These are phyloP conservation scores for Phlegmacium glaucopus DNA, from an alignment of 768 basidiomycete genomes.

Conservation along the genomic window DNA sequence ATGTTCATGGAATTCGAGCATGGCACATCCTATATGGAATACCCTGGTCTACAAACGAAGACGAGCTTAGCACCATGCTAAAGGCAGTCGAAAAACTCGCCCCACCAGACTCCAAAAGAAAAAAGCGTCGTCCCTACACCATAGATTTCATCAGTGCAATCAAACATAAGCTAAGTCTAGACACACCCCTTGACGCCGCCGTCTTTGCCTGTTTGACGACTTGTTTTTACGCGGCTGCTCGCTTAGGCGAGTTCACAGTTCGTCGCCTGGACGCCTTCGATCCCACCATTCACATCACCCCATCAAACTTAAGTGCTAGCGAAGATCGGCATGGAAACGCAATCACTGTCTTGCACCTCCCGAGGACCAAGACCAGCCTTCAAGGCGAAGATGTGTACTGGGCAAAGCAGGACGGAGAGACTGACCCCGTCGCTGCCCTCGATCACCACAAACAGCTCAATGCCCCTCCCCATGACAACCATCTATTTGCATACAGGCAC, in stretches of 20 bases:
- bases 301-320: neutral
- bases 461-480: neutral
- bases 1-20: neutral
- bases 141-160: constrained; percentile 17
- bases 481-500: neutral
- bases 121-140: constrained; percentile 28
- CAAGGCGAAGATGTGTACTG: neutral
- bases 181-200: constrained; percentile 27
- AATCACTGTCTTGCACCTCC: neutral
- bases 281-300: neutral
- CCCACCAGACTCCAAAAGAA: constrained; percentile 24
- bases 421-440: neutral
- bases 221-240: neutral
- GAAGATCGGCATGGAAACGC: neutral
- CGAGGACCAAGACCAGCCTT: neutral
- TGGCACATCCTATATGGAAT: constrained; percentile 6
- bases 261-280: neutral
- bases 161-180: constrained; percentile 16
- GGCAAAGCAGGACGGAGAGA: neutral
- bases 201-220: constrained; percentile 20
- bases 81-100: constrained; percentile 23
- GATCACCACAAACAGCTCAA: neutral
- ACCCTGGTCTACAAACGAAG: neutral
- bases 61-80: constrained; percentile 23
- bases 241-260: no score